Evolutionary conservation across 331 rosid species (phyloP), one percentile per base, ranked within the genome.

Genomic region (Quercus phellos): DNA sequence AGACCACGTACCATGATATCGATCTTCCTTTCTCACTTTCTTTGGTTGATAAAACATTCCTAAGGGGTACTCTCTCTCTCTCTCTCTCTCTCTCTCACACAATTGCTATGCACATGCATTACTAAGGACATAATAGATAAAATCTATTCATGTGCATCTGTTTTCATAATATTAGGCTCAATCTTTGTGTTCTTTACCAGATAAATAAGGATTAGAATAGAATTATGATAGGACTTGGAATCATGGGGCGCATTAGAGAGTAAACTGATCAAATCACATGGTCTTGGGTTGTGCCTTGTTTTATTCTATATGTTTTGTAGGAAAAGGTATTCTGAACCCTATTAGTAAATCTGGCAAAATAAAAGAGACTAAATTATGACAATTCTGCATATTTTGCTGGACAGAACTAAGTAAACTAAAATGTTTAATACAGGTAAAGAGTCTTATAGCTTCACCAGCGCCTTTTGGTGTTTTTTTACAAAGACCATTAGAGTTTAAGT

Each of bases 11-110:
- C 86, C 93, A 92, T 73, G 92, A 90, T n/a, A 78, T 82, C 43
- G 90, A 85, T 92, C 94, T 94, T 75, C 90, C 94, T 77, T 94
- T 92, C 83, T 69, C 96, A 70, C 85, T 84, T 64, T 88, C 93
- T 75, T 86, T 94, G 4, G 76, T 89, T 5, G 78, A 75, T 71
- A 87, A 88, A 78, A 92, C 99, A 63, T 92, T 92, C 80, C 76
- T 94, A 68, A 90, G 79, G 77, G 88, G 97, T 90, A 82, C 11
- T 64, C 16, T 46, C 38, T 73, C 75, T 64, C 58, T 50, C 74
- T 75, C 70, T 54, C 78, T 79, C 77, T 74, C 51, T 74, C 58
- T 51, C n/a, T 67, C 38, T n/a, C n/a, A n/a, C n/a, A 0, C 14
- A 67, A 24, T 16, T 38, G 50, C 42, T 16, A 29, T 21, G 30